Evolutionary conservation across 148 eudicot species (phyloP).

Genomic region (Heliosperma pusillum): DNA sequence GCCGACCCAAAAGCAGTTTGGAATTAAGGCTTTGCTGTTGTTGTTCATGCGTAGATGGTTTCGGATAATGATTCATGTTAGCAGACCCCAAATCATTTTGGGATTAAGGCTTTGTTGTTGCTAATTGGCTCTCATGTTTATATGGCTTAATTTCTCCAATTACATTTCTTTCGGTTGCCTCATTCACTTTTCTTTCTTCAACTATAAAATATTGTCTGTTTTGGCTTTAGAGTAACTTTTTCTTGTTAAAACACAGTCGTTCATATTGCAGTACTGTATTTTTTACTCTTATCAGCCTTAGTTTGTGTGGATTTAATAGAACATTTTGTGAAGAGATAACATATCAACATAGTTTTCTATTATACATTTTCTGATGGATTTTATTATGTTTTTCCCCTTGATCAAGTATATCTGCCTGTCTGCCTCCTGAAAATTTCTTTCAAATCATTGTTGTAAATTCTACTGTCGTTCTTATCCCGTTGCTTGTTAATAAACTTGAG

Average conservation of each 20-base stretch:
- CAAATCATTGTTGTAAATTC: background rate
- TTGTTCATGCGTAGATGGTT: no score
- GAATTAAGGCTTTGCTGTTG: no score
- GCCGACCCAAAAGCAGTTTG: no score
- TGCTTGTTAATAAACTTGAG: background rate
- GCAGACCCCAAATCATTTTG: no score
- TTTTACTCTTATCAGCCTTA: background rate
- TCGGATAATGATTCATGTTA: no score
- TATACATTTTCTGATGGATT: background rate
- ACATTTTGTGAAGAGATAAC: background rate
- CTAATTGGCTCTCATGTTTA: no score
- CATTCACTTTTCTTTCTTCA: no score
- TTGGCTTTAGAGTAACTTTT: no score
- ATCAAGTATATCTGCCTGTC: background rate
- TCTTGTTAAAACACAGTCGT: background rate
- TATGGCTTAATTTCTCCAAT: no score
- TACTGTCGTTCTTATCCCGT: background rate
- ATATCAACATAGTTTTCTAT: background rate
- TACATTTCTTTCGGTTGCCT: no score
- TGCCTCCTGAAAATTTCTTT: constrained; percentile 4
- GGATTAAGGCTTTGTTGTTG: no score
- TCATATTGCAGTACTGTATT: background rate
- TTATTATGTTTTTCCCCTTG: background rate
- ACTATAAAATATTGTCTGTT: no score
- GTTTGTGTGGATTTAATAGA: background rate